These are phyloP conservation scores for Xylariomycetidae sp. DNA, from an alignment of 2,329 filamentous ascomycete species.

Conservation along the genomic window DNA sequence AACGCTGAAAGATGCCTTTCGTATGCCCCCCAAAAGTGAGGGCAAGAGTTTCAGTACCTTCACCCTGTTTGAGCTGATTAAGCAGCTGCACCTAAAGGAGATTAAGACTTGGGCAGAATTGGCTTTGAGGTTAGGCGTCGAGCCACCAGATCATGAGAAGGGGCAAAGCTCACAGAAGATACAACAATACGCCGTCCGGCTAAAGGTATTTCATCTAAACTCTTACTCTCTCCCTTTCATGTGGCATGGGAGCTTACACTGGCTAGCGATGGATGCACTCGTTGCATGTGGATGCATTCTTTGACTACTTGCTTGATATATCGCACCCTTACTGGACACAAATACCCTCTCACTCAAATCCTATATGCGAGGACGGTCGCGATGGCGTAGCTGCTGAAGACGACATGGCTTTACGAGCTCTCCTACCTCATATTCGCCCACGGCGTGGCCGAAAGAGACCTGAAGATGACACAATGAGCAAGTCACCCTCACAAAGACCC, in stretches of 20 bases:
- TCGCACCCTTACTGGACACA: conserved; percentile 75
- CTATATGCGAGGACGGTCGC: conserved; percentile 60
- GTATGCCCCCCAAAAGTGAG: conserved; percentile 77
- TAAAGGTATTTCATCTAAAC: conserved; percentile 59
- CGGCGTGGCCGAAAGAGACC: conserved; percentile 60
- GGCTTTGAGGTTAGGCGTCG: conserved; percentile 81
- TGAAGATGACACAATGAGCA: conserved; percentile 52
- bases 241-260: conserved; percentile 30
- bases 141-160: conserved; percentile 74
- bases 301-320: conserved; percentile 79
- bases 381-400: conserved; percentile 84
- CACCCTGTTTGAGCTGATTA: conserved; percentile 71
- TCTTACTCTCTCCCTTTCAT: conserved; percentile 1
- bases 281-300: conserved; percentile 93
- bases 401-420: conserved; percentile 78
- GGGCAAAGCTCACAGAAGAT: conserved; percentile 90
- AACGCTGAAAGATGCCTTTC: conserved; percentile 70
- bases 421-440: conserved; percentile 71
- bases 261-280: conserved; percentile 85
- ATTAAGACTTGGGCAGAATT: conserved; percentile 92
- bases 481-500: conserved; percentile 54
- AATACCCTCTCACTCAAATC: conserved; percentile 61
- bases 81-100: conserved; percentile 72
- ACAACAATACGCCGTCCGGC: conserved; percentile 85
- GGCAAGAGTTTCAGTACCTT: conserved; percentile 81